Percentiles rank a stretch among this genome's conserved stretches.
These are phyloP conservation scores for Symbiodinium natans DNA, from an alignment of 73 alveolate genomes.

Conservation along the genomic window DNA sequence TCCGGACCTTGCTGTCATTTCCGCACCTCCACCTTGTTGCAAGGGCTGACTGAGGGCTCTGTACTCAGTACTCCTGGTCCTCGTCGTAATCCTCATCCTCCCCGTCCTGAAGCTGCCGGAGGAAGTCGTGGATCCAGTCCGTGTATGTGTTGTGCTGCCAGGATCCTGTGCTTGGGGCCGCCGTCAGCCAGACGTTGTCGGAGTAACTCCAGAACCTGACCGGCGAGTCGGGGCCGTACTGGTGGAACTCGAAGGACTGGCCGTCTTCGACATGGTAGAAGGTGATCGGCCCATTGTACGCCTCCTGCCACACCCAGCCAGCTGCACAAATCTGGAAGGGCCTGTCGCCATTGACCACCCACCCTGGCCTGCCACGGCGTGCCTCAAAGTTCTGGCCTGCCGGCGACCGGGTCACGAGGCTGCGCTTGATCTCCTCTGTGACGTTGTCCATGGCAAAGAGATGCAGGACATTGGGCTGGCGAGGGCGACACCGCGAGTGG, in stretches of 20 bases:
- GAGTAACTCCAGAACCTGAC: no score
- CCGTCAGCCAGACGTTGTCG: no score
- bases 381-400: neutral
- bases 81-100: no score
- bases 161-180: no score
- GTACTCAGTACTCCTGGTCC: no score
- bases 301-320: constrained; percentile 1
- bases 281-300: neutral
- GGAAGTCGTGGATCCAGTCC: no score
- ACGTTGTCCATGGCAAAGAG: neutral
- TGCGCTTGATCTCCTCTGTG: neutral
- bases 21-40: no score
- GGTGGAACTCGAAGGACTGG: neutral
- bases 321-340: neutral
- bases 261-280: neutral
- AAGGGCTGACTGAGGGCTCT: no score
- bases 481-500: neutral
- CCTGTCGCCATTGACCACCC: neutral
- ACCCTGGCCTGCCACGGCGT: neutral
- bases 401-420: neutral
- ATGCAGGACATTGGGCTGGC: neutral
- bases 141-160: no score
- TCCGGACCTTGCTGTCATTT: no score
- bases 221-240: neutral
- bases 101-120: no score